These are phyloP conservation scores for Plenodomus lindquistii DNA, from an alignment of 2,329 filamentous ascomycete species.

Conservation along the genomic window DNA sequence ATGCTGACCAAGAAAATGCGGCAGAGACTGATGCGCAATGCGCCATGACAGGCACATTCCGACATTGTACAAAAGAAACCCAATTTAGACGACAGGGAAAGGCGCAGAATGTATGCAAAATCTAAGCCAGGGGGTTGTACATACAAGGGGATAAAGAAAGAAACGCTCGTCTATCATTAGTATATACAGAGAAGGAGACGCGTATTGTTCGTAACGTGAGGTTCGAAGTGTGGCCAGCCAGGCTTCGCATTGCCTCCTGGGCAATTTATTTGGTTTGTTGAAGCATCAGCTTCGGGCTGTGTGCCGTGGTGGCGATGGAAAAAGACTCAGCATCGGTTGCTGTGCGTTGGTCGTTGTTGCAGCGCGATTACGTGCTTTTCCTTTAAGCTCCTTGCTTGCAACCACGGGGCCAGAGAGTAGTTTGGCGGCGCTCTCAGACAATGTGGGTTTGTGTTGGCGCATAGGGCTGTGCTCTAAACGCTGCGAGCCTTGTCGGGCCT, in stretches of 20 bases:
- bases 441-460: slow-evolving; percentile 36
- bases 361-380: slow-evolving; percentile 28
- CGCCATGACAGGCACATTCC: too few species aligned
- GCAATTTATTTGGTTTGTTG: background rate
- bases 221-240: slow-evolving; percentile 15
- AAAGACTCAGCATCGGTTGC: slow-evolving; percentile 37
- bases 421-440: slow-evolving; percentile 40
- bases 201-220: slow-evolving; percentile 8
- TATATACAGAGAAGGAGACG: slow-evolving; percentile 20
- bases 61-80: too few species aligned
- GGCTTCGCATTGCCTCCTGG: slow-evolving; percentile 9
- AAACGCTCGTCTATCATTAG: slow-evolving; percentile 17
- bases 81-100: too few species aligned
- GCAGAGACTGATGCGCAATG: too few species aligned
- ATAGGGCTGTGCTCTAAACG: slow-evolving; percentile 14
- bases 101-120: background rate
- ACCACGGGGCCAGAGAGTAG: slow-evolving; percentile 20
- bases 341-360: slow-evolving; percentile 31
- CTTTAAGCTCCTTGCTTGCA: slow-evolving; percentile 5
- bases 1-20: too few species aligned
- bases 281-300: background rate
- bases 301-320: slow-evolving; percentile 35
- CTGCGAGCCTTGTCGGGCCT: slow-evolving; percentile 27
- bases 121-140: background rate
- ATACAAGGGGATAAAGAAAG: slow-evolving; percentile 2